Evolutionary conservation across 805 yeast species (phyloP).

Genomic region (Candida parachauliodes): DNA sequence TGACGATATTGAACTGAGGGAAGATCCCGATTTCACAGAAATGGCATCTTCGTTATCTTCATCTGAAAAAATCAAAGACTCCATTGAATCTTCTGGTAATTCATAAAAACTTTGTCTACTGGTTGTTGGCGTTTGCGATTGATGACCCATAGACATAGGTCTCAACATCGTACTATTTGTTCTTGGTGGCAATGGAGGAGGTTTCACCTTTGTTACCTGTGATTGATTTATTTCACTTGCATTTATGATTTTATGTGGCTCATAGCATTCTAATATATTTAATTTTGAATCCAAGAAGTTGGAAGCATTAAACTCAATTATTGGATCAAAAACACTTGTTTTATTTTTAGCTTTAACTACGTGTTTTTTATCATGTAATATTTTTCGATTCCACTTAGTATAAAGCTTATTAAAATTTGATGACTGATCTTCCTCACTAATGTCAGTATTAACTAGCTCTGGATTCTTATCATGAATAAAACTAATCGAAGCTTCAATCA

Average conservation of each 20-base stretch:
- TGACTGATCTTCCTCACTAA: conserved; percentile 28
- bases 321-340: conserved; percentile 30
- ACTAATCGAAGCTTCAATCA: conserved; percentile 33
- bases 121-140: neutral
- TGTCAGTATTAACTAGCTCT: conserved; percentile 32
- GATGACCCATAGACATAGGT: neutral
- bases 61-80: conserved; percentile 9
- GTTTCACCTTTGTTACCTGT: neutral
- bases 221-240: conserved; percentile 14
- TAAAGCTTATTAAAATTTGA: conserved; percentile 21
- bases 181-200: conserved; percentile 36
- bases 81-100: conserved; percentile 9
- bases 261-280: conserved; percentile 25
- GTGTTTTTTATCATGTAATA: conserved; percentile 19
- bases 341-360: conserved; percentile 25
- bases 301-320: conserved; percentile 27
- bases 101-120: neutral
- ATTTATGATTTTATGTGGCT: conserved; percentile 19
- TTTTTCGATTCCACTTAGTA: conserved; percentile 21
- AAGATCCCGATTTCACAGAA: conserved; percentile 6
- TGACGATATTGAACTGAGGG: conserved; percentile 16
- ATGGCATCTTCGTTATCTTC: conserved; percentile 12
- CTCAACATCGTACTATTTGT: conserved; percentile 15
- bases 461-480: conserved; percentile 32
- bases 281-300: conserved; percentile 23